Percentiles rank a stretch among this genome's conserved stretches.
Evolutionary conservation across 352 stramenopile species (phyloP).

Genomic region (Blastocystis sp.): DNA sequence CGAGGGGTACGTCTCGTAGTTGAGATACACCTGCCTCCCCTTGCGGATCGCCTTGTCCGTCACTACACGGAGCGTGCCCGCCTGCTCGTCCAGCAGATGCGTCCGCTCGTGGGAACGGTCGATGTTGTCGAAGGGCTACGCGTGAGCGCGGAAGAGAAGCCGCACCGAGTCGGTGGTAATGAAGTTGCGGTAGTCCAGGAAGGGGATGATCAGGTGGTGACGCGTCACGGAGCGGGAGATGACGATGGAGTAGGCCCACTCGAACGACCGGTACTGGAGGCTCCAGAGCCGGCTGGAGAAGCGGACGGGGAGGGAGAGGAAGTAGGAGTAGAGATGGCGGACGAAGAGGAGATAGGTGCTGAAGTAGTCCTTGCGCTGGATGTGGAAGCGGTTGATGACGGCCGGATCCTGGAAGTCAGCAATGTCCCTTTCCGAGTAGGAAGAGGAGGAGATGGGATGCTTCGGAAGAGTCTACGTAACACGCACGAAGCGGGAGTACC

Average conservation of each 20-base stretch:
- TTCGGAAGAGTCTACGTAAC: constrained; percentile 4
- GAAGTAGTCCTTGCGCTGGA: constrained; percentile 18
- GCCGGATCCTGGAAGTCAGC: constrained; percentile 2
- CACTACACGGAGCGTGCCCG: not conserved
- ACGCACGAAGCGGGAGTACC: not conserved
- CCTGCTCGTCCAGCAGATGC: not conserved
- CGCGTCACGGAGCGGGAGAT: constrained; percentile 6
- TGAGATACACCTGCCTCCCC: constrained; percentile 20
- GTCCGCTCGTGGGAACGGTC: constrained; percentile 15
- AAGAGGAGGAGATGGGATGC: not conserved
- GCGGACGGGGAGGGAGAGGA: not conserved
- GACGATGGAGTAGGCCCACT: constrained; percentile 39
- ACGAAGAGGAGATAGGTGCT: constrained; percentile 7
- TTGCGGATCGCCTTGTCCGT: not conserved
- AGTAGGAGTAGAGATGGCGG: constrained; percentile 3
- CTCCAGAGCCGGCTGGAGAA: constrained; percentile 10
- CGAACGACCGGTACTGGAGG: not conserved
- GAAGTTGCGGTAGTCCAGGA: constrained; percentile 52
- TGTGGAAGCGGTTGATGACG: not conserved
- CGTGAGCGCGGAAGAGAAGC: not conserved
- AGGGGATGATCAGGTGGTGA: not conserved
- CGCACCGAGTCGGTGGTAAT: constrained; percentile 25
- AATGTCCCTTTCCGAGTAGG: constrained; percentile 18
- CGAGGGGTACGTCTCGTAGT: constrained; percentile 46
- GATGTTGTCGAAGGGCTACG: constrained; percentile 9